Base-by-base conservation (phyloP, 139 green algal genomes). In the Haematococcus lacustris region DNA sequence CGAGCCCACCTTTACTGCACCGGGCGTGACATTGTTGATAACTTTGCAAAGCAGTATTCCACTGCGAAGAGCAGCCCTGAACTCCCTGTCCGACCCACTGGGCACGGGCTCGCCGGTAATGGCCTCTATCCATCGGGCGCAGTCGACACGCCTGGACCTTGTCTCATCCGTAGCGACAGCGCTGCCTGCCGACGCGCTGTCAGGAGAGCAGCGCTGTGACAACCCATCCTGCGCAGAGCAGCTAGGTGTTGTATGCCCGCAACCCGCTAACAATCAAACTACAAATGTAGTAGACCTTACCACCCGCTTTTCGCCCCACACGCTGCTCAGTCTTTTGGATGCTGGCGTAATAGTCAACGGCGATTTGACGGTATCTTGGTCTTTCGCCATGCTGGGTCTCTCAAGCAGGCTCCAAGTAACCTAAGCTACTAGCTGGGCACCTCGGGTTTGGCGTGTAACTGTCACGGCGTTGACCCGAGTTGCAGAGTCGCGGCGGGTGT, bases 21-120 rank as follows among this genome's bases (percentile, higher is more conserved):
- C 63, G 2, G 63, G 63, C 63, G 63, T 37, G 37, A 69, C 63
- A 6, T 34, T 35, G 38, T 69, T 69, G 37, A 69, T 69, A 3
- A 69, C 30, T 2, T 35, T 50, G 63, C 63, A 69, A 4, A 69
- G 63, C 37, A 69, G 35, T 3, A 69, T 26, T 6, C 63, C 63
- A 26, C 17, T 51, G 38, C 63, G 7, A 6, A 69, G 38, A 5
- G 63, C 34, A 26, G 35, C 21, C 21, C 63, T 35, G 63, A 69
- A 69, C 23, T 69, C 63, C 17, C 34, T 21, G 63, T 69, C 63
- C 13, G 4, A 51, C 13, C 37, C 63, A 23, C 6, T 51, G 37
- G 63, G 63, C 63, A 69, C 63, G 32, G 63, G 7, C 63, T 47
- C 63, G 13, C 30, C 63, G 7, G 63, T 69, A 7, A 69, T 33